Percentiles rank a stretch among this genome's conserved stretches.
These are phyloP conservation scores for Aspergillus amoenus DNA, from an alignment of 2,329 filamentous ascomycete species.

Conservation along the genomic window DNA sequence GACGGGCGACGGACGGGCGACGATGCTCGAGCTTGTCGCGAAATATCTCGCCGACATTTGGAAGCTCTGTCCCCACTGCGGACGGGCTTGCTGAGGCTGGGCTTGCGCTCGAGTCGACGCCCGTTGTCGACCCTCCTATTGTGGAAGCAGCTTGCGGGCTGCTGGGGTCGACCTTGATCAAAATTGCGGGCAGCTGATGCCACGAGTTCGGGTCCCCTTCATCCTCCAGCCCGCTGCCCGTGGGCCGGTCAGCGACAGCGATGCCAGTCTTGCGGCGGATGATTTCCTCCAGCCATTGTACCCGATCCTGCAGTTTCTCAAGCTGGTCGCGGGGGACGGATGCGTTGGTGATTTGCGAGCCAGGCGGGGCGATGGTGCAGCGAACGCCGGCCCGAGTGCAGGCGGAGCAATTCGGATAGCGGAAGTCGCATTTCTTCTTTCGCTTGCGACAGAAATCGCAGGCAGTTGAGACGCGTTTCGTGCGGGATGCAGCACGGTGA, in stretches of 20 bases:
- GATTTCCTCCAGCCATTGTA: constrained; percentile 39
- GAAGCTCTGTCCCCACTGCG: constrained; percentile 31
- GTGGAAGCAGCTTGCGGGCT: constrained; percentile 21
- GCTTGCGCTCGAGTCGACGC: constrained; percentile 8
- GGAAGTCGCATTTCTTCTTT: constrained; percentile 44
- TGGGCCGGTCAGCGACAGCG: constrained; percentile 32
- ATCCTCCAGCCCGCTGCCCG: constrained; percentile 33
- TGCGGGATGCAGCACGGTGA: constrained; percentile 17
- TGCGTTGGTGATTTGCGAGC: constrained; percentile 37
- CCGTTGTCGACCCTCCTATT: constrained; percentile 12
- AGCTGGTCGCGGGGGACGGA: constrained; percentile 41
- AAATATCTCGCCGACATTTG: constrained; percentile 42
- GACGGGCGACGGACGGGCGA: constrained; percentile 34
- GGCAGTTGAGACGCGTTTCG: constrained; percentile 40
- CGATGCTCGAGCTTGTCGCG: constrained; percentile 40
- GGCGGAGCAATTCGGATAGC: constrained; percentile 41
- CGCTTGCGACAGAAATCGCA: constrained; percentile 43
- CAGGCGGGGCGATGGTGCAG: constrained; percentile 40
- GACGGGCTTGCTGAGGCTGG: constrained; percentile 17
- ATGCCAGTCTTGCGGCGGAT: constrained; percentile 37
- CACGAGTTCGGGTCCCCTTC: constrained; percentile 37
- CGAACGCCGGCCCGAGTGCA: constrained; percentile 42
- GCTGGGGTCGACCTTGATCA: constrained; percentile 35
- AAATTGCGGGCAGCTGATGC: constrained; percentile 39
- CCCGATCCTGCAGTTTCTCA: constrained; percentile 40